Evolutionary conservation across 139 green algal genomes (phyloP).

Genomic region (Chlamydomonas schloesseri): DNA sequence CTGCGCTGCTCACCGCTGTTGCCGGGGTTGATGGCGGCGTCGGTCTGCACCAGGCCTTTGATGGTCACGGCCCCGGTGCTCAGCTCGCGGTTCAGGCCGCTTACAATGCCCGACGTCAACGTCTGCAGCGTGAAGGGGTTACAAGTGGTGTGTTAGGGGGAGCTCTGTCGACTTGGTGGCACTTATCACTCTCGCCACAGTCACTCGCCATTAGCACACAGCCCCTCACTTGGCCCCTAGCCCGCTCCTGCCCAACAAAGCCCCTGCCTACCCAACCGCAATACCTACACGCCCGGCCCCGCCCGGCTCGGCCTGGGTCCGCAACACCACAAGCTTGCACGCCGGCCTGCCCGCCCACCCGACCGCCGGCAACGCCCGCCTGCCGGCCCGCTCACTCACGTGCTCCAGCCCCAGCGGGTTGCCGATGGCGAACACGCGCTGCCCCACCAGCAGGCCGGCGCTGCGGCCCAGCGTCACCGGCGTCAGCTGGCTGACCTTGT

Average conservation of each 20-base stretch:
- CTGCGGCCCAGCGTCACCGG: constrained; percentile 57
- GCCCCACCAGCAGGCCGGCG: constrained; percentile 77
- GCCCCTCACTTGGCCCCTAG: neutral
- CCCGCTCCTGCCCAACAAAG: too few relatives aligned
- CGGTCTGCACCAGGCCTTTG: constrained; percentile 57
- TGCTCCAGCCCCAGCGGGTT: constrained; percentile 42
- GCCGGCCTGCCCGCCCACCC: too few relatives aligned
- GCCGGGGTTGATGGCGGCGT: constrained; percentile 79
- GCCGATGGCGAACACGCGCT: constrained; percentile 68
- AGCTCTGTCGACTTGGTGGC: too few relatives aligned
- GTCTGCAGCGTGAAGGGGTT: constrained; percentile 72
- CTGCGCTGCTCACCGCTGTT: constrained; percentile 29
- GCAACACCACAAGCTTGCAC: too few relatives aligned
- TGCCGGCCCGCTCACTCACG: neutral
- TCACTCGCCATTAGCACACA: neutral
- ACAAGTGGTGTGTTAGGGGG: constrained; percentile 72
- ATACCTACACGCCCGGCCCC: too few relatives aligned
- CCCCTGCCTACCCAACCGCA: too few relatives aligned
- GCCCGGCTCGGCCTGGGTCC: too few relatives aligned
- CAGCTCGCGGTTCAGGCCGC: constrained; percentile 61
- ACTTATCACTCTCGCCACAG: too few relatives aligned
- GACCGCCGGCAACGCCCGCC: neutral
- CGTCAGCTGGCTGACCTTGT: constrained; percentile 36
- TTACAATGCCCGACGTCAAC: constrained; percentile 57
- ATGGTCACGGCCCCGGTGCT: constrained; percentile 35